Evolutionary conservation across 1,284 basidiomycete species (phyloP).

Genomic region (Trametes pubescens): DNA sequence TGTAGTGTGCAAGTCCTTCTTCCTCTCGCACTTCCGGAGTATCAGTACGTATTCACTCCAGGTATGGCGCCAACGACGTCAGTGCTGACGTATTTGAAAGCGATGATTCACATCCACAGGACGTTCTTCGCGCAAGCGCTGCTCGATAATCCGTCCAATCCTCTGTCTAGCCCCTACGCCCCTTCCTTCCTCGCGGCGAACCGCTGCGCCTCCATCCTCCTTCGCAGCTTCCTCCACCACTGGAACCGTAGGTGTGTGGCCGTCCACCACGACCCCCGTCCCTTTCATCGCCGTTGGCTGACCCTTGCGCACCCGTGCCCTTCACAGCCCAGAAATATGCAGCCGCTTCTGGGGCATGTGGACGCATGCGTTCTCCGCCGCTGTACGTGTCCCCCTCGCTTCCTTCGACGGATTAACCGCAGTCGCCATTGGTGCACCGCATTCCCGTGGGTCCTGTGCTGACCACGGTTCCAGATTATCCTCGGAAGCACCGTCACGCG

Average conservation of each 20-base stretch:
- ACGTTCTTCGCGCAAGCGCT: constrained; percentile 52
- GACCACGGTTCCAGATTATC: constrained; percentile 39
- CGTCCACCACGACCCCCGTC: neutral
- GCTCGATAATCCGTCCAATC: constrained; percentile 48
- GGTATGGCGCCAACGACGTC: constrained; percentile 2
- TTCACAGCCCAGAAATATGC: constrained; percentile 36
- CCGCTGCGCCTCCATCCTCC: constrained; percentile 46
- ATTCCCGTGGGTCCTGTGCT: neutral
- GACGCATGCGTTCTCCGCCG: constrained; percentile 50
- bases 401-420: neutral
- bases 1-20: constrained; percentile 41
- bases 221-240: constrained; percentile 46
- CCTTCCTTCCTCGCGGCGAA: constrained; percentile 52
- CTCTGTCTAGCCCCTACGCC: constrained; percentile 49
- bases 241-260: constrained; percentile 32
- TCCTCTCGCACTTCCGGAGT: constrained; percentile 44
- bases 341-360: constrained; percentile 50
- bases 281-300: constrained; percentile 8
- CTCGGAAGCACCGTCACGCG: constrained; percentile 44
- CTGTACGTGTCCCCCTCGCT: constrained; percentile 39
- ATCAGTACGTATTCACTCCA: constrained; percentile 36
- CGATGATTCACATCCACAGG: constrained; percentile 47
- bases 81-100: constrained; percentile 29
- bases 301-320: neutral
- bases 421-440: neutral